These are phyloP conservation scores for Phoenix roebelenii DNA, from an alignment of 176 grass and related monocot species.

Conservation along the genomic window DNA sequence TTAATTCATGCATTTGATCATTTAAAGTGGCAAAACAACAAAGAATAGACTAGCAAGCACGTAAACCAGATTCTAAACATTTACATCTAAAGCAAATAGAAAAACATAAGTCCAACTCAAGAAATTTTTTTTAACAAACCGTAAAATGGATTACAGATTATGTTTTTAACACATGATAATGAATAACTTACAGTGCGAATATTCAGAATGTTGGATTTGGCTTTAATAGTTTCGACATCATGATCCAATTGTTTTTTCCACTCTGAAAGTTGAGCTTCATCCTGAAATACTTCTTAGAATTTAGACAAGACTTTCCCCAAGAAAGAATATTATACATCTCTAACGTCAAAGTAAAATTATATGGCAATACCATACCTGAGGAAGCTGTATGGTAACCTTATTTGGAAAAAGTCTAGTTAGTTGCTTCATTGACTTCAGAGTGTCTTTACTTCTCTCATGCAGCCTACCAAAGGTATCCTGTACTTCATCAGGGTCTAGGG, in stretches of 20 bases:
- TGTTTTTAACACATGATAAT: not conserved
- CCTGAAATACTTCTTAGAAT: constrained; percentile 31
- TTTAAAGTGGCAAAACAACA: too few relatives aligned
- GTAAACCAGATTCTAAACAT: too few relatives aligned
- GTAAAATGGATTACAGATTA: too few relatives aligned
- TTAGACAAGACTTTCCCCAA: too few relatives aligned
- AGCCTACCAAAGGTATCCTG: constrained; percentile 71
- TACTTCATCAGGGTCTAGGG: not conserved
- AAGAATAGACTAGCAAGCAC: too few relatives aligned
- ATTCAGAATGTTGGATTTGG: constrained; percentile 71
- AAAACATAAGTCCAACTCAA: too few relatives aligned
- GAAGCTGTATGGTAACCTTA: constrained; percentile 74
- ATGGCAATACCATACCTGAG: constrained; percentile 35
- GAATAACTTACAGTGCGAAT: constrained; percentile 61
- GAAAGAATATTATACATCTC: too few relatives aligned
- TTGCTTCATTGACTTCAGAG: constrained; percentile 61
- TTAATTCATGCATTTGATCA: too few relatives aligned
- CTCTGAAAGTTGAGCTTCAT: constrained; percentile 50
- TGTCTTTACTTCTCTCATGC: constrained; percentile 88
- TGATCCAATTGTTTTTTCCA: constrained; percentile 80
- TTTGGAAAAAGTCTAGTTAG: constrained; percentile 82
- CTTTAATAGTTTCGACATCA: constrained; percentile 88
- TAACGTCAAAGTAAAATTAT: not conserved
- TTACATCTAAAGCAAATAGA: too few relatives aligned
- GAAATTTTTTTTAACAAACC: too few relatives aligned